Percentiles rank a stretch among this genome's conserved stretches.
phyloP scores from a whole-genome alignment of 306 rosid species.

The Dalbergia cultrata region DNA sequence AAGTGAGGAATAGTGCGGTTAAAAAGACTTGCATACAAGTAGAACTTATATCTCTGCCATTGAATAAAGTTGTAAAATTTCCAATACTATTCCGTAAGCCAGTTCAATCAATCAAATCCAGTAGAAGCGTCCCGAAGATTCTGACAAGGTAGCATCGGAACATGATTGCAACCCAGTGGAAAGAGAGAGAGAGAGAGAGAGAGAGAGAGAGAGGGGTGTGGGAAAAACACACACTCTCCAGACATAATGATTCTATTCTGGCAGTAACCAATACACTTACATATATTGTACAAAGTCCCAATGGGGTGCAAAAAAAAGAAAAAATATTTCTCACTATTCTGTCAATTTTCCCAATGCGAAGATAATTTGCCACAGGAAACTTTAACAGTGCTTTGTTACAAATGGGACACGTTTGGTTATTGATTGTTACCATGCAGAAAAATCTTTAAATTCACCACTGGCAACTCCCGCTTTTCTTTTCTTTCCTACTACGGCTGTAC shows the following conservation, averaged over 20 bases:
- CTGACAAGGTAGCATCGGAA: conserved; percentile 45
- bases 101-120: conserved; percentile 29
- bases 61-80: conserved; percentile 6
- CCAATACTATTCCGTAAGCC: not conserved
- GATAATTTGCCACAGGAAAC: conserved; percentile 33
- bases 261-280: conserved; percentile 21
- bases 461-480: conserved; percentile 72
- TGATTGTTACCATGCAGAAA: conserved; percentile 74
- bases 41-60: not conserved
- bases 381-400: conserved; percentile 38
- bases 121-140: conserved; percentile 20
- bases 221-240: conserved; percentile 22
- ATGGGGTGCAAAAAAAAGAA: conserved; percentile 36
- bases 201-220: not conserved
- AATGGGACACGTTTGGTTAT: conserved; percentile 40
- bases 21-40: not conserved
- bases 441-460: conserved; percentile 71
- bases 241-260: conserved; percentile 46
- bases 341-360: conserved; percentile 22
- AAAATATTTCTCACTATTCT: not conserved
- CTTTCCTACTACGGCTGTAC: conserved; percentile 62
- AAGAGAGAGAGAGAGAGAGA: conserved; percentile 9
- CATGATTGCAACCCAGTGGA: conserved; percentile 25
- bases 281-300: conserved; percentile 38
- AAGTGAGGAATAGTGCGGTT: conserved; percentile 24